Evolutionary conservation across 805 yeast species (phyloP).

Genomic region (Kazachstania martiniae): DNA sequence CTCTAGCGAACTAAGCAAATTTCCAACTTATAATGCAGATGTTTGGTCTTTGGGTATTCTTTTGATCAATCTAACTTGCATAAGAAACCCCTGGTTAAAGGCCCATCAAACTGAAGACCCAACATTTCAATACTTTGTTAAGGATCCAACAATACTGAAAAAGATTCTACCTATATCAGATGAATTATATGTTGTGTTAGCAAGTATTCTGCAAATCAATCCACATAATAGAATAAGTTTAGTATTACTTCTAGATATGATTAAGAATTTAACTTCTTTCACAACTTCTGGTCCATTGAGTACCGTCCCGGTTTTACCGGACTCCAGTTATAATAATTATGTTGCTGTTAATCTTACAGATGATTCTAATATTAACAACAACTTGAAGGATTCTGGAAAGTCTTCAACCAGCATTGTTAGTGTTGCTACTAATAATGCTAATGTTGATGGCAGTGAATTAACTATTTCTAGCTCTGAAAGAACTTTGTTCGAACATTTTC

Average conservation of each 20-base stretch:
- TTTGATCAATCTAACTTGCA: constrained; percentile 67
- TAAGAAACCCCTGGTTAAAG: constrained; percentile 85
- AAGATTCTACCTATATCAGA: constrained; percentile 65
- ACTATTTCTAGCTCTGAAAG: too few species aligned
- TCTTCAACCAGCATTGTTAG: not conserved
- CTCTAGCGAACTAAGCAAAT: not conserved
- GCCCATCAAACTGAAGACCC: constrained; percentile 53
- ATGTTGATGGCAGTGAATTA: too few species aligned
- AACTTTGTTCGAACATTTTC: too few species aligned
- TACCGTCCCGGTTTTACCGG: constrained; percentile 10
- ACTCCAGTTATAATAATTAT: not conserved
- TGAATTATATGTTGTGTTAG: constrained; percentile 45
- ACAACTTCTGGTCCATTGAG: constrained; percentile 19
- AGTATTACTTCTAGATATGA: too few species aligned
- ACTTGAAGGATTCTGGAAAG: too few species aligned
- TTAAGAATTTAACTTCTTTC: constrained; percentile 16
- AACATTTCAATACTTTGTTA: constrained; percentile 54
- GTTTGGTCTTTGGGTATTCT: constrained; percentile 82
- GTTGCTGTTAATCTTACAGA: not conserved
- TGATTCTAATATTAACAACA: too few species aligned
- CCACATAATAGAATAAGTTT: constrained; percentile 29
- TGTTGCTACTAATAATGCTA: not conserved
- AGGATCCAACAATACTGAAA: constrained; percentile 43
- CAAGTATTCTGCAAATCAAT: constrained; percentile 24
- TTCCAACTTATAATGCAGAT: constrained; percentile 70